Base-by-base conservation (phyloP, 257 asterid species). In the Rubia yunnanensis region DNA sequence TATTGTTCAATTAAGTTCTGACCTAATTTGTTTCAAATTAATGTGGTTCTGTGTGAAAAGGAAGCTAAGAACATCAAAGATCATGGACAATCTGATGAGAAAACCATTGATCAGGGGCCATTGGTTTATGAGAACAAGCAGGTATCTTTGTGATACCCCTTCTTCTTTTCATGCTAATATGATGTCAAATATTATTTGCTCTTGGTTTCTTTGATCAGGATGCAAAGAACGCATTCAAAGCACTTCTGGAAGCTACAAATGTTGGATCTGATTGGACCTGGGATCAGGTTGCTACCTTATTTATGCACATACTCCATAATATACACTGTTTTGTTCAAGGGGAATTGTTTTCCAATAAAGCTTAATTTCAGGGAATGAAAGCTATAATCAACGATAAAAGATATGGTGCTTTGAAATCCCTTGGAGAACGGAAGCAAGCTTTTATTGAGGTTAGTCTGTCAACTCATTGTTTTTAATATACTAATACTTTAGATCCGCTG, bases 251-350 rank as follows among this genome's bases (percentile, higher is more conserved):
- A 72, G 30, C 82, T 62, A 82, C 91, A 68, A 83, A 86, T 85
- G 88, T 88, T 66, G 92, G 95, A 67, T 75, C 92, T 65, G 96
- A 88, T 79, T 90, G 92, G 95, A 90, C 75, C 32, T 94, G 99
- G 99, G 98, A 94, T 64, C 94, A 89, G 96, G 98, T 89, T 55
- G 28, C 35, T 68, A 77, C 27, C 66, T 63, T 30, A 67, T 56
- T 66, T 69, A 30, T 57, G n/a, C 20, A 30, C 74, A 54, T 10
- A 56, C n/a, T n/a, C n/a, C n/a, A n/a, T 66, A 39, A 32, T 70
- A 62, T 72, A 15, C 49, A 28, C 49, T 55, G 20, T 50, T 74
- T 68, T 8, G 54, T 52, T 66, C 24, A 57, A 63, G 73, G 36
- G 59, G 56, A 58, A 70, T 72, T 56, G 72, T 35, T 49, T 70